A percentile compares a stretch with the other conserved stretches of the same genome.
Conservation (phyloP, 176 grass and related monocot genomes). For the Oropetium thomaeum region DNA sequence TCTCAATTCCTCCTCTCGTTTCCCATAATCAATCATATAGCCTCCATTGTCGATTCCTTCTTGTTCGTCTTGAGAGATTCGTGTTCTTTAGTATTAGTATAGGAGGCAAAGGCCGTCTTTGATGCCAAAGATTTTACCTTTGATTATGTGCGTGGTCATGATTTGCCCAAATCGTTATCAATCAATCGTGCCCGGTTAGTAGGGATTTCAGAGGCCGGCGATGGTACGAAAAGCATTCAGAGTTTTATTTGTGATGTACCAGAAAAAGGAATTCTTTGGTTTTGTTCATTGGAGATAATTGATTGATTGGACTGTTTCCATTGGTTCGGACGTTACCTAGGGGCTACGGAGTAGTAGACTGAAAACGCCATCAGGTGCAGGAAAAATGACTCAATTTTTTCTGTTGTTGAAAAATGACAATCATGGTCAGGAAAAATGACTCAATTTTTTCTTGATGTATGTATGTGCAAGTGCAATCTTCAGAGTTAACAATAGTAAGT, state of each 20-base stretch:
- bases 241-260: not conserved
- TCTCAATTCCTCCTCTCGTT: constrained; percentile 4
- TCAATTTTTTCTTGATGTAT: not conserved
- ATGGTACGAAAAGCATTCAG: not conserved
- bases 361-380: no score
- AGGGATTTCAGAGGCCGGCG: not conserved
- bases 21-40: not conserved
- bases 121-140: not conserved
- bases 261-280: not conserved
- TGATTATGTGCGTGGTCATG: not conserved
- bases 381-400: no score
- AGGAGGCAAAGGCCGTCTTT: not conserved
- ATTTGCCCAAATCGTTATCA: constrained; percentile 7
- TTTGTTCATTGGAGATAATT: not conserved
- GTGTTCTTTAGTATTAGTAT: constrained; percentile 4
- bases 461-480: not conserved
- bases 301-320: not conserved
- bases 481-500: not conserved
- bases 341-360: no score
- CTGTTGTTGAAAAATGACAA: no score
- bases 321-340: not conserved
- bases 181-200: not conserved
- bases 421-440: no score
- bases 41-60: not conserved
- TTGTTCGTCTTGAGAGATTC: not conserved